Conservation (phyloP, 495 filamentous ascomycete species). For the Glarea lozoyensis region DNA sequence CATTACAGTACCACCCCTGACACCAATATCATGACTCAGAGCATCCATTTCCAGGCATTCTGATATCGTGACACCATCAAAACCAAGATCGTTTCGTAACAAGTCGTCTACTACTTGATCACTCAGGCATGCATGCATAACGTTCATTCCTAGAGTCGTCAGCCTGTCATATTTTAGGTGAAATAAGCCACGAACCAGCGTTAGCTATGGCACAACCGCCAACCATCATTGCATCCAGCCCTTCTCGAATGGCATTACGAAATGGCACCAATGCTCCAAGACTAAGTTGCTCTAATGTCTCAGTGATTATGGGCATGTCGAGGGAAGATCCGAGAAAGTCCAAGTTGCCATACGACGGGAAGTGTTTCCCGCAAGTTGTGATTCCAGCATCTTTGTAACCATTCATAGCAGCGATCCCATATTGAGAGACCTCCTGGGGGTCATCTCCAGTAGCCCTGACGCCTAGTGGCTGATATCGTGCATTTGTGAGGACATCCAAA, state of each 20-base stretch:
- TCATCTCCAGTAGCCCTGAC: constrained; percentile 80
- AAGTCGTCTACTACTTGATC: constrained; percentile 85
- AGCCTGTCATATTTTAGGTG: neutral
- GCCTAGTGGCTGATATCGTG: constrained; percentile 75
- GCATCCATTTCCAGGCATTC: constrained; percentile 96
- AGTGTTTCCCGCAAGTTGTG: constrained; percentile 84
- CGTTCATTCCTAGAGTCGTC: constrained; percentile 46
- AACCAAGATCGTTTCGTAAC: constrained; percentile 70
- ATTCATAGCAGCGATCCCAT: constrained; percentile 78
- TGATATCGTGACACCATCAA: constrained; percentile 84
- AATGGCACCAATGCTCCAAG: constrained; percentile 79
- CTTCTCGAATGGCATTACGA: constrained; percentile 72
- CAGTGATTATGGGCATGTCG: constrained; percentile 86
- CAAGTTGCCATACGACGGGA: constrained; percentile 87
- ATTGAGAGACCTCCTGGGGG: constrained; percentile 81
- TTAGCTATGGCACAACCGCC: constrained; percentile 83
- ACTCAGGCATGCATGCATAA: constrained; percentile 85
- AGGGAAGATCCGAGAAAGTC: constrained; percentile 79
- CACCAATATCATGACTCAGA: constrained; percentile 79
- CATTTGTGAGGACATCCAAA: constrained; percentile 84
- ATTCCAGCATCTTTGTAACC: constrained; percentile 81
- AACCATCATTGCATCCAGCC: constrained; percentile 87
- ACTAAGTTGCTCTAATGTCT: constrained; percentile 79
- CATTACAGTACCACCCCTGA: constrained; percentile 90
- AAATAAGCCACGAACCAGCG: constrained; percentile 35